Base-by-base conservation (phyloP, 1,139 yeast species). In the Entelexis sorbosivorans region DNA sequence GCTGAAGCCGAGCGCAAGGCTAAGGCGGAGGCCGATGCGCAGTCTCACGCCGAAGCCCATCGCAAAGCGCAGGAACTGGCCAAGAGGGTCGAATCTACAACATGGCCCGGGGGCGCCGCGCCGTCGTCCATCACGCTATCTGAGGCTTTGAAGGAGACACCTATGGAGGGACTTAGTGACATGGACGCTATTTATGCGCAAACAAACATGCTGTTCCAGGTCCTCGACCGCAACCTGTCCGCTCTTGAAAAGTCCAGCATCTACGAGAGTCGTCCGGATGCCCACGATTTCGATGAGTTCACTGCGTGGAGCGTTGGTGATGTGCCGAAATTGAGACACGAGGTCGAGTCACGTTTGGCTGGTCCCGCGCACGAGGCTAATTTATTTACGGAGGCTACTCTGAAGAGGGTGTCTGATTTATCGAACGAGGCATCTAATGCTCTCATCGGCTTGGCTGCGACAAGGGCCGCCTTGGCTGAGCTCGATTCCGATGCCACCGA, bases 121-220 rank as follows among this genome's bases (percentile, higher is more conserved):
- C 9, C 19, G 10, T 19, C 36, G 3, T 20, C 32, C 3, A 1
- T 19, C 14, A 14, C 31, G 17, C 33, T 26, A 5, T 8, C 39
- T 5, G 32, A 20, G 9, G 32, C 22, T 24, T 10, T 44, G 11
- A n/a, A 44, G 6, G 8, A 5, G 4, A 16, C 8, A 6, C n/a
- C 22, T 2, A 4, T 33, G 5, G 33, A 20, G 5, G 33, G 9
- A 7, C 14, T 36, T 11, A 29, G 28, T 24, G 54, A 51, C 6
- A 36, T 57, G 20, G 61, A 58, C 31, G 38, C 29, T 13, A 32
- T 56, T 3, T 58, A 48, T 24, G 55, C 53, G 2, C 55, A 55
- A 28, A 56, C 57, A 1, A 56, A 55, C 44, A n/a, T 39, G 24
- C 49, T 58, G 14, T 52, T 57, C 44, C 60, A 56, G 45, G 47